Base-by-base conservation (phyloP, 768 basidiomycete genomes). In the Tylopilus subfusipes region DNA sequence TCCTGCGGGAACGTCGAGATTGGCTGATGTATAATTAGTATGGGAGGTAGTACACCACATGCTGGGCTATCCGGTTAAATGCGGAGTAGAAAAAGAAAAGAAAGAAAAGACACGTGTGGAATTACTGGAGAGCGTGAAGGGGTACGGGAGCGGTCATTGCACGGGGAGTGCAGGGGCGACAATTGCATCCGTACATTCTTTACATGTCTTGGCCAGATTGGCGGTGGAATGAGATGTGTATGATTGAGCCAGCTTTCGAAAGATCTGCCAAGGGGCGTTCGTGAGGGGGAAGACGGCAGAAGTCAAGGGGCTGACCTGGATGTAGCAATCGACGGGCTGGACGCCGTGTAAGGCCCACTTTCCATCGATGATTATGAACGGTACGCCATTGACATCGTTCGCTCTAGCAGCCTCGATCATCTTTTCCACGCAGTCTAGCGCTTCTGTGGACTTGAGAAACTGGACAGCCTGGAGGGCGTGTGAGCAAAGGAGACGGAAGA, bases 381-480 rank as follows among this genome's bases (percentile, higher is more conserved):
- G 81, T 1, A 82, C 79, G 33, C 81, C 81, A 1, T 70, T 73
- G 55, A 82, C 77, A 5, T 78, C 76, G n/a, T 72, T 68, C 24
- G 67, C 61, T 54, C 74, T 72, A 3, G 78, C 77, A 13, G 72
- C 69, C 9, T 65, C 60, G 50, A 78, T 68, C 57, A 74, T 76
- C 24, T 68, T 68, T 44, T 73, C 62, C 8, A 81, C 75, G 38
- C 76, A 77, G 30, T 71, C 63, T 25, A 68, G 61, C 18, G 73
- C 57, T 57, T 76, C 76, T 42, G 74, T 72, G 2, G 74, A 72
- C 39, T 63, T 54, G 51, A 82, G 68, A 66, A 80, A 81, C 21
- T 68, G 60, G 30, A 63, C 50, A 25, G 76, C 78, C 73, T 79
- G 42, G 29, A 44, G 31, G 4, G 33, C 0, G 11, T 38, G 16